These are phyloP conservation scores for Camillea tinctor DNA, from an alignment of 2,329 filamentous ascomycete genomes.

Conservation along the genomic window DNA sequence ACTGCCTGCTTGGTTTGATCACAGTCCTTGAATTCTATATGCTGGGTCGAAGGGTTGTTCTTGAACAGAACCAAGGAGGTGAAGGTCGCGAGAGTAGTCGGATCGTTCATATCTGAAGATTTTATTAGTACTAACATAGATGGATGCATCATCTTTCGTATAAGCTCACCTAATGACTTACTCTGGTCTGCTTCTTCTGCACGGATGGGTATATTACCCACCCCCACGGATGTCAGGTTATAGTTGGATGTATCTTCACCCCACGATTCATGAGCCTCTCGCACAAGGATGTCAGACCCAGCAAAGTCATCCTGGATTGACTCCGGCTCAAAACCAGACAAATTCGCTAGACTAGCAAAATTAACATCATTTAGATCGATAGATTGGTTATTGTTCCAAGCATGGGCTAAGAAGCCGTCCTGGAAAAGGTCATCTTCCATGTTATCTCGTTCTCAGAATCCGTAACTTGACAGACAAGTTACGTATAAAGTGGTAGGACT, in stretches of 20 bases:
- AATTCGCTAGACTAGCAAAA: not conserved
- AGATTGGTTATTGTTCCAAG: not conserved
- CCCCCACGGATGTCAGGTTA: not conserved
- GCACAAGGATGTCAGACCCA: not conserved
- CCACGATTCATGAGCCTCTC: not conserved
- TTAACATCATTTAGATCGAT: not conserved
- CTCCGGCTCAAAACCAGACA: not conserved
- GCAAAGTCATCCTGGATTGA: not conserved
- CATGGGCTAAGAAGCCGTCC: not conserved
- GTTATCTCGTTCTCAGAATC: not conserved
- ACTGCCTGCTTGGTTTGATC: conserved; percentile 9
- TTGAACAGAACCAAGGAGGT: conserved; percentile 13
- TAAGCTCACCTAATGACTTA: conserved; percentile 16
- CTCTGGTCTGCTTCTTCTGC: not conserved
- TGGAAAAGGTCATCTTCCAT: not conserved
- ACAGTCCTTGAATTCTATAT: conserved; percentile 11
- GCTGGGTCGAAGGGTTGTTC: conserved; percentile 12
- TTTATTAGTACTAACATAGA: conserved; percentile 5
- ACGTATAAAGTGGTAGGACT: not conserved
- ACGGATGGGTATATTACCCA: not conserved
- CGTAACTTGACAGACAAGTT: not conserved
- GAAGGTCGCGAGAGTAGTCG: conserved; percentile 11
- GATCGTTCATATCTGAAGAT: conserved; percentile 17
- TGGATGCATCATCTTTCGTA: not conserved
- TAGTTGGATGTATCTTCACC: not conserved